phyloP scores from a whole-genome alignment of 139 green algal species.

The Chlorella sp. region DNA sequence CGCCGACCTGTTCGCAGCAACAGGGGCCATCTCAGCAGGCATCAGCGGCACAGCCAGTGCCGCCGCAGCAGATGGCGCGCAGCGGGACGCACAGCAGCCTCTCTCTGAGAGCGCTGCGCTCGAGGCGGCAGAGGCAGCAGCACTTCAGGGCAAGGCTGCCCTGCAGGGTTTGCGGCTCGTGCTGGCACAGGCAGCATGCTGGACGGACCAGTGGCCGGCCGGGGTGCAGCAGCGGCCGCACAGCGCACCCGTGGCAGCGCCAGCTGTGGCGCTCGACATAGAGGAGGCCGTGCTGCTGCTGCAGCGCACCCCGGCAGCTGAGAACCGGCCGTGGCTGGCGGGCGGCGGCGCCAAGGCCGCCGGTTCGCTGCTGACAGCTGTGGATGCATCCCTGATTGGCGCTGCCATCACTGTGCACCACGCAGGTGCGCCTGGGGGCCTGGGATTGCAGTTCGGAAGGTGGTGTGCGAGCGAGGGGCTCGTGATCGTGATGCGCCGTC shows the following conservation, averaged over 20 bases:
- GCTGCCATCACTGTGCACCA: conserved; percentile 22
- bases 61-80: neutral
- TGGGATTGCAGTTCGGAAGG: neutral
- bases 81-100: neutral
- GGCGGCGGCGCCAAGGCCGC: neutral
- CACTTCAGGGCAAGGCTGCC: neutral
- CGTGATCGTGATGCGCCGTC: neutral
- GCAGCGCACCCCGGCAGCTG: conserved; percentile 18
- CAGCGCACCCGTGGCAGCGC: neutral
- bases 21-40: neutral
- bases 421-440: neutral
- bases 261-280: conserved; percentile 1
- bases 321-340: conserved; percentile 26
- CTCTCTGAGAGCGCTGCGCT: no score
- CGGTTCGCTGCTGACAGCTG: neutral
- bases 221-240: neutral
- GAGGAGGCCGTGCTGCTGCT: conserved; percentile 39
- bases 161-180: conserved; percentile 2
- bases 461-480: neutral
- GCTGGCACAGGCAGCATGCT: neutral
- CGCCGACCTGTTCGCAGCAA: neutral
- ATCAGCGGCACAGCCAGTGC: neutral
- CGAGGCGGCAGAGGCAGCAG: neutral
- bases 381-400: conserved; percentile 33
- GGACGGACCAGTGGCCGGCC: neutral